Evolutionary conservation across 139 green algal genomes (phyloP), one percentile per base, ranked within the genome.

Genomic region (Tetraselmis chui): DNA sequence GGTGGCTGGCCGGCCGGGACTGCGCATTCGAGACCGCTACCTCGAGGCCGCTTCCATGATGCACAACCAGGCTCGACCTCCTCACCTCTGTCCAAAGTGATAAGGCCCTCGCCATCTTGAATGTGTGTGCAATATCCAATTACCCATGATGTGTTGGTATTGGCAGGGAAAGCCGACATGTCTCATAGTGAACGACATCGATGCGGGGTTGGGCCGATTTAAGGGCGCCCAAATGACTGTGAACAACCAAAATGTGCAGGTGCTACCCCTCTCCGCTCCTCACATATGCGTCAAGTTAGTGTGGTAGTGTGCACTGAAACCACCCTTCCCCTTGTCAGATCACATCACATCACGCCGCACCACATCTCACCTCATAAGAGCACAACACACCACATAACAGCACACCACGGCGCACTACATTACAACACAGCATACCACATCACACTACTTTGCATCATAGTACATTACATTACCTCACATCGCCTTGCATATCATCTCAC

Each of bases 151-250:
- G n/a, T n/a, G n/a, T n/a, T n/a, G n/a, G n/a, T n/a, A n/a, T n/a
- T n/a, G n/a, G 45, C 87, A 88, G 27, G 94, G 94, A 80, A 94
- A 92, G 86, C 86, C 97, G 83, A 90, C 82, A n/a, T 91, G 85
- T 83, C 91, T 98, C 32, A 45, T 98, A 2, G 97, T 98, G 84
- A 97, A 98, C 83, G 95, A 98, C 86, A 88, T 98, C 31, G 95
- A 98, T 81, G 94, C 94, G 0, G 93, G 93, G n/a, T 76, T 96
- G 22, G 93, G 92, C 23, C 85, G 89, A 80, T 94, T 95, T 84
- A 83, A 88, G 29, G 32, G 59, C 25, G 45, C 5, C 11, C 45
- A 67, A 18, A 67, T 67, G 45, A 67, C 45, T 5, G 45, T 67
- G 18, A 67, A 67, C 45, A 67, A 67, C 45, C 45, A 67, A 18